These are phyloP conservation scores for Naegleria gruberi DNA, from an alignment of 208 protist species.

Conservation along the genomic window DNA sequence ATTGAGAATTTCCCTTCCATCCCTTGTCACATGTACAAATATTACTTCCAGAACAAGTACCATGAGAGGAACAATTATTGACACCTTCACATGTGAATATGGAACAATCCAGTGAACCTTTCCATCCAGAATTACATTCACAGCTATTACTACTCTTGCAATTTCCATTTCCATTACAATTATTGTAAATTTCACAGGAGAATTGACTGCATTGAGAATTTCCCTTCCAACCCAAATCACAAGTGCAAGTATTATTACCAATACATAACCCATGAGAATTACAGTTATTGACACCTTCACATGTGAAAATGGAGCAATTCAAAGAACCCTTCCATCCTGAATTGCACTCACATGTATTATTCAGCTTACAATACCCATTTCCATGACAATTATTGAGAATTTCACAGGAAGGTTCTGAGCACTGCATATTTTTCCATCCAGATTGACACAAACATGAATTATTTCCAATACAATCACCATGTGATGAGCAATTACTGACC, in stretches of 20 bases:
- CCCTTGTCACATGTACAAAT: background rate
- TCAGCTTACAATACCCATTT: background rate
- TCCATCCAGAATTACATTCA: background rate
- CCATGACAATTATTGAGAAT: background rate
- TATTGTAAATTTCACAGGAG: background rate
- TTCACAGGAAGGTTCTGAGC: background rate
- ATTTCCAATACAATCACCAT: background rate
- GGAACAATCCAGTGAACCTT: background rate
- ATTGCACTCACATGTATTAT: background rate
- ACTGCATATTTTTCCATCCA: background rate
- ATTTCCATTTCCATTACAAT: background rate
- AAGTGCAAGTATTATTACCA: background rate
- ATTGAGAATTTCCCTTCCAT: background rate
- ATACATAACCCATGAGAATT: background rate
- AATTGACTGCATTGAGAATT: background rate
- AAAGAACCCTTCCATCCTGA: background rate
- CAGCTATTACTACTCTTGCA: background rate
- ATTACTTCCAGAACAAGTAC: background rate
- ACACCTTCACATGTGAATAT: background rate
- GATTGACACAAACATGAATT: background rate
- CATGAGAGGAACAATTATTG: background rate
- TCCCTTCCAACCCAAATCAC: background rate
- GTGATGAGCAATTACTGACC: background rate
- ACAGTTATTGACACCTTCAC: background rate
- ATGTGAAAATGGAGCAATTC: background rate